Base-by-base conservation (phyloP, 1,139 yeast genomes). In the Yamadazyma mexicana region DNA sequence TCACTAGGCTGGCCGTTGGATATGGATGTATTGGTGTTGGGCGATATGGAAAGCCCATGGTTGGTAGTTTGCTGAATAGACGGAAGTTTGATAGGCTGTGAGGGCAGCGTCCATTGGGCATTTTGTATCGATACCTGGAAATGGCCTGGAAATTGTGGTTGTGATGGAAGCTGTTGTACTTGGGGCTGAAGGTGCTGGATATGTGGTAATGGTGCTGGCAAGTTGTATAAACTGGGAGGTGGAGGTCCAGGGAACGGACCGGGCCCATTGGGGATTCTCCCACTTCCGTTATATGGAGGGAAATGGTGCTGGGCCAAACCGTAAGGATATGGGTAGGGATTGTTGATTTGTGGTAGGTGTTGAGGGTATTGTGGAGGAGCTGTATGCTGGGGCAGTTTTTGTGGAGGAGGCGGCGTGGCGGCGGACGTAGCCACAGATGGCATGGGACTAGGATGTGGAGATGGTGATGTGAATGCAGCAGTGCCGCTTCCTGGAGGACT, bases 191-290 rank as follows among this genome's bases (percentile, higher is more conserved):
- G 31, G 17, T 27, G 40, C 17, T 27, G 40, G 12, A 35, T 22
- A 20, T 22, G 29, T 31, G 18, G 29, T 14, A 34, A 29, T 15
- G 38, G 38, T 5, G 34, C 31, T 35, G 42, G 38, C n/a, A 41
- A 14, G 24, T 40, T 34, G 43, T 45, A 46, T 17, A 40, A 20
- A 17, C 39, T 45, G 25, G 61, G 61, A 27, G 72, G 71, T 1
- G 72, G 72, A 3, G 75, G 76, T 1, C 75, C 75, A 0, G 75
- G 75, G 10, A 68, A 56, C 1, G 75, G 75, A 1, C 74, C 75
- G 0, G 76, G 75, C 0, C 75, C 75, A 48, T 69, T 69, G 12
- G 75, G 75, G n/a, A 68, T 51, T 31, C 73, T 54, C 4, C 69
- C 71, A 3, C 55, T 55, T 3, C 67, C 66, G 26, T 55, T 54